A percentile compares a stretch with the other conserved stretches of the same genome.
Evolutionary conservation across 2,329 filamentous ascomycete genomes (phyloP).

Genomic region (Botrytis fabae): DNA sequence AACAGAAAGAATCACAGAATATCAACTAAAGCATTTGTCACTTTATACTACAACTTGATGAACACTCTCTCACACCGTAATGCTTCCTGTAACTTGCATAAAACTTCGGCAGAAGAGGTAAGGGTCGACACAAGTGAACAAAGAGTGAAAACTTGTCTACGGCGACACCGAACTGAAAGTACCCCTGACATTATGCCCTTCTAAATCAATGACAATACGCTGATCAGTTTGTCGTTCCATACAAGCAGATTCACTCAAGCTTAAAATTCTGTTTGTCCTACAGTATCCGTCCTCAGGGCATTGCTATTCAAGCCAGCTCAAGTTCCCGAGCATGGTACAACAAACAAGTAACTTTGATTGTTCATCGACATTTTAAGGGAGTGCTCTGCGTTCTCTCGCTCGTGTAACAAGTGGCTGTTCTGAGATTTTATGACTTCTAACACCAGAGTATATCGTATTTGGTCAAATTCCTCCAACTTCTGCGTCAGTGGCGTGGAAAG

Average conservation of each 20-base stretch:
- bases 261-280: not conserved
- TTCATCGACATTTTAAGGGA: not conserved
- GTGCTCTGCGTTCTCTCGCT: not conserved
- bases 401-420: not conserved
- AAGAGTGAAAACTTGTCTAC: not conserved
- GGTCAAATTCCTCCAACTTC: not conserved
- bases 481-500: not conserved
- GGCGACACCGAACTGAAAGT: not conserved
- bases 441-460: fast-evolving
- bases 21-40: not conserved
- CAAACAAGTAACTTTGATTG: not conserved
- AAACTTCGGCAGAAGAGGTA: no score
- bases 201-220: not conserved
- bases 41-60: not conserved
- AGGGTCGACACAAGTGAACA: no score
- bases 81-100: no score
- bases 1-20: not conserved
- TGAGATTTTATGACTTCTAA: not conserved
- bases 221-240: not conserved
- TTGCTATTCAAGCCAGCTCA: not conserved
- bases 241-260: not conserved
- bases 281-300: not conserved
- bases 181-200: not conserved
- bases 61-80: not conserved
- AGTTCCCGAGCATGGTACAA: not conserved